phyloP scores from a whole-genome alignment of 1,139 yeast genomes.

The Scheffersomyces segobiensis region DNA sequence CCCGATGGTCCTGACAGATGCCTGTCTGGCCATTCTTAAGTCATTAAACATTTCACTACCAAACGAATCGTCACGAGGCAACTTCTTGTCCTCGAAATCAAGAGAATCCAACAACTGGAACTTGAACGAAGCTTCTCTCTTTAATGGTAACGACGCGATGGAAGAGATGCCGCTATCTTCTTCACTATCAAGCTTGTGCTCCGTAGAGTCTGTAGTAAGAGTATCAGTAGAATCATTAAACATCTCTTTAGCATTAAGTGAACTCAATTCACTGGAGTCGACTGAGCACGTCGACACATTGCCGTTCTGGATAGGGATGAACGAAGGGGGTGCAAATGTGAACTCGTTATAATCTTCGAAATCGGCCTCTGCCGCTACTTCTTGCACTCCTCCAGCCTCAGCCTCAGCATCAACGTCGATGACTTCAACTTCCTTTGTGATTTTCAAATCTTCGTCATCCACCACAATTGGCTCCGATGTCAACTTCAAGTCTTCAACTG shows the following conservation, averaged over 20 bases:
- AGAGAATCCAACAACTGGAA: neutral
- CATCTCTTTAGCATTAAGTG: slow-evolving; percentile 11
- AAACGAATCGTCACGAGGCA: neutral
- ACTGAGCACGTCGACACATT: slow-evolving; percentile 15
- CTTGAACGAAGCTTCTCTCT: neutral
- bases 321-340: slow-evolving; percentile 2
- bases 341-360: slow-evolving; percentile 7
- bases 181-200: neutral
- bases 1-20: neutral
- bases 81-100: neutral
- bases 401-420: neutral
- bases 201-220: slow-evolving; percentile 16
- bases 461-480: slow-evolving; percentile 1
- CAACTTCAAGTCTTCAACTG: slow-evolving; percentile 1
- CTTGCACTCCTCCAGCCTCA: neutral
- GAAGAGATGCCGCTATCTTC: slow-evolving; percentile 1
- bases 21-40: neutral
- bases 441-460: neutral
- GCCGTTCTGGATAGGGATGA: slow-evolving; percentile 1
- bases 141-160: neutral
- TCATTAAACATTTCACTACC: neutral
- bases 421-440: neutral
- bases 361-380: slow-evolving; percentile 1
- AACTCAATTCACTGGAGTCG: slow-evolving; percentile 10
- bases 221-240: slow-evolving; percentile 24